A percentile compares a stretch with the other conserved stretches of the same genome.
Conservation (phyloP, 2,329 filamentous ascomycete genomes). For the Pseudogymnoascus sp. region DNA sequence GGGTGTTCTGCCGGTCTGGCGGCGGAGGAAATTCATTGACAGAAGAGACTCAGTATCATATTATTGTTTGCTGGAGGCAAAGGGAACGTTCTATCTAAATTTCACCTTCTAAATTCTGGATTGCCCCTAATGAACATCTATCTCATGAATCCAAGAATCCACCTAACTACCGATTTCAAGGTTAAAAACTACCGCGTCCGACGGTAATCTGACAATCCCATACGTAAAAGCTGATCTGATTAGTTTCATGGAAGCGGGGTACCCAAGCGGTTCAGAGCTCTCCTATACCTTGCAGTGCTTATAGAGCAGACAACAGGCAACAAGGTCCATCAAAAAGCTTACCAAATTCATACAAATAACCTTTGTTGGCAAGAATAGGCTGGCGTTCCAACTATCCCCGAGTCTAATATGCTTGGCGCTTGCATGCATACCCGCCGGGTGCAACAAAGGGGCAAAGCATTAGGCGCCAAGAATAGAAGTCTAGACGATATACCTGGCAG, state of each 20-base stretch:
- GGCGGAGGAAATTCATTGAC: background rate
- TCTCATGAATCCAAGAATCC: background rate
- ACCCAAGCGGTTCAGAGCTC: background rate
- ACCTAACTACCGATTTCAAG: too few species aligned
- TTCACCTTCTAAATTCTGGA: background rate
- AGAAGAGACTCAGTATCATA: background rate
- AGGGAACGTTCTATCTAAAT: background rate
- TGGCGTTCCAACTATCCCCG: background rate
- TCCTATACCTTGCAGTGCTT: background rate
- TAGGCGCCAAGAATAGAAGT: background rate
- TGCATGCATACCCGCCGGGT: background rate
- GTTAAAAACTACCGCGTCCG: background rate
- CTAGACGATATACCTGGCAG: background rate
- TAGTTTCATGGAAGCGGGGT: background rate
- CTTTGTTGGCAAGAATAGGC: background rate
- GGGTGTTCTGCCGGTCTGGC: background rate
- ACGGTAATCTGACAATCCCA: background rate
- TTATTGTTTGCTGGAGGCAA: background rate
- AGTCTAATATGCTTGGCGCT: background rate
- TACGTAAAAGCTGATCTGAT: background rate
- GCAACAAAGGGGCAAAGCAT: background rate
- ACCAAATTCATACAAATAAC: background rate
- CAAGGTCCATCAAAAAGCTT: background rate
- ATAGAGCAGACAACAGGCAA: background rate
- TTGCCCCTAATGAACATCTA: background rate